phyloP scores from a whole-genome alignment of 768 basidiomycete species.

The Lenzites betulinus region DNA sequence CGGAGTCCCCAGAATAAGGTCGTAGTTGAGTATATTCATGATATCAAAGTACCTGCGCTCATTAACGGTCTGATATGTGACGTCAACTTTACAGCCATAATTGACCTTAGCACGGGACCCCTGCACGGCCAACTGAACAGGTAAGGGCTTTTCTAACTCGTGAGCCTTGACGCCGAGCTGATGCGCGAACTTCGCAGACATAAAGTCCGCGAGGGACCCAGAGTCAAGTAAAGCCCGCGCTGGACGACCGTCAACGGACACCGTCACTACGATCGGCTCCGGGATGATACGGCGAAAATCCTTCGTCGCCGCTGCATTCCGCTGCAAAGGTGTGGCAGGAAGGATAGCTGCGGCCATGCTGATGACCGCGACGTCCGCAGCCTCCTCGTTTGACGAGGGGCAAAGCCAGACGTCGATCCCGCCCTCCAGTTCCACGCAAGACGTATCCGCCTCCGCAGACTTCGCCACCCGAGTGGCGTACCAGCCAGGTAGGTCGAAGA shows the following conservation, averaged over 20 bases:
- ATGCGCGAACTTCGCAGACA: slow-evolving; percentile 37
- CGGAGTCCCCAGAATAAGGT: slow-evolving; percentile 31
- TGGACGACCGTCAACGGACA: slow-evolving; percentile 24
- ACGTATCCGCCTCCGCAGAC: too few species aligned
- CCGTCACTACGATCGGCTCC: slow-evolving; percentile 9
- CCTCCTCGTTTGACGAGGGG: too few species aligned
- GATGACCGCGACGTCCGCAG: not conserved
- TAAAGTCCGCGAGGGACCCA: slow-evolving; percentile 31
- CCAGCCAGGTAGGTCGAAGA: not conserved
- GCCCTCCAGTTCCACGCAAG: too few species aligned
- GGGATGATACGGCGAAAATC: slow-evolving; percentile 17
- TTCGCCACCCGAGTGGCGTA: not conserved
- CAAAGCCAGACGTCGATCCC: too few species aligned
- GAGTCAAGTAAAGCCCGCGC: slow-evolving; percentile 27
- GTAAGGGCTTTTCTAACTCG: slow-evolving; percentile 28
- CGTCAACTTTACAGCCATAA: too few species aligned
- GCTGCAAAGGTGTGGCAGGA: not conserved
- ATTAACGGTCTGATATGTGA: slow-evolving; percentile 8
- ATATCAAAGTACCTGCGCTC: slow-evolving; percentile 7
- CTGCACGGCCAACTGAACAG: slow-evolving; percentile 32
- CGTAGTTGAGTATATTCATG: slow-evolving; percentile 14
- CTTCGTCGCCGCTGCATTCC: not conserved
- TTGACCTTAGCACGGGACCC: too few species aligned
- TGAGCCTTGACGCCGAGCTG: slow-evolving; percentile 23
- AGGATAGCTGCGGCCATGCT: not conserved